These are phyloP conservation scores for Alternaria incomplexa DNA, from an alignment of 2,329 filamentous ascomycete species.

Conservation along the genomic window DNA sequence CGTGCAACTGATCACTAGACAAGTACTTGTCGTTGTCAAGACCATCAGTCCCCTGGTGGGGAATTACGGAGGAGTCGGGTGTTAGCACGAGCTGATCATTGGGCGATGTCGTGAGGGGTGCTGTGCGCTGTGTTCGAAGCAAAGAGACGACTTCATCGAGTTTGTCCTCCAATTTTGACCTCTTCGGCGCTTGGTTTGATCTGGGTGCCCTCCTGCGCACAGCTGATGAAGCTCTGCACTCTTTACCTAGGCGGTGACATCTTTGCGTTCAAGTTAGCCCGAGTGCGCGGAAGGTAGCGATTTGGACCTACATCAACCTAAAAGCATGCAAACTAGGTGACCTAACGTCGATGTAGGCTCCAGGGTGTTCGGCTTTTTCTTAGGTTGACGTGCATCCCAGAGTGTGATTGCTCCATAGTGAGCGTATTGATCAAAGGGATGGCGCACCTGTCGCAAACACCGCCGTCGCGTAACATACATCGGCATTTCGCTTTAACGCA, in stretches of 20 bases:
- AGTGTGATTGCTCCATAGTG: too few relatives aligned
- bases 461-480: slow-evolving; percentile 24
- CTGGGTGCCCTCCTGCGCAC: slow-evolving; percentile 14
- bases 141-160: slow-evolving; percentile 38
- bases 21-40: neutral
- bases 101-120: neutral
- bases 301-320: neutral
- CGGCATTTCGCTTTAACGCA: slow-evolving; percentile 35
- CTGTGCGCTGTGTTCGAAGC: slow-evolving; percentile 26
- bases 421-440: neutral
- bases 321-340: neutral
- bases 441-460: slow-evolving; percentile 31
- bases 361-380: neutral
- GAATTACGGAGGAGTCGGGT: slow-evolving; percentile 9
- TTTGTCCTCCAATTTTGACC: slow-evolving; percentile 37
- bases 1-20: slow-evolving; percentile 11
- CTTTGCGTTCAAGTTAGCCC: neutral
- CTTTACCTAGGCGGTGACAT: slow-evolving; percentile 24
- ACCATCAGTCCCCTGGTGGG: neutral
- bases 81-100: slow-evolving; percentile 7
- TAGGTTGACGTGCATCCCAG: too few relatives aligned
- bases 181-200: slow-evolving; percentile 5
- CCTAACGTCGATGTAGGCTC: neutral
- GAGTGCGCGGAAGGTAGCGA: neutral
- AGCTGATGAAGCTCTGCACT: slow-evolving; percentile 15